phyloP scores from a whole-genome alignment of 2,329 filamentous ascomycete species.

The Elsinoe ampelina region DNA sequence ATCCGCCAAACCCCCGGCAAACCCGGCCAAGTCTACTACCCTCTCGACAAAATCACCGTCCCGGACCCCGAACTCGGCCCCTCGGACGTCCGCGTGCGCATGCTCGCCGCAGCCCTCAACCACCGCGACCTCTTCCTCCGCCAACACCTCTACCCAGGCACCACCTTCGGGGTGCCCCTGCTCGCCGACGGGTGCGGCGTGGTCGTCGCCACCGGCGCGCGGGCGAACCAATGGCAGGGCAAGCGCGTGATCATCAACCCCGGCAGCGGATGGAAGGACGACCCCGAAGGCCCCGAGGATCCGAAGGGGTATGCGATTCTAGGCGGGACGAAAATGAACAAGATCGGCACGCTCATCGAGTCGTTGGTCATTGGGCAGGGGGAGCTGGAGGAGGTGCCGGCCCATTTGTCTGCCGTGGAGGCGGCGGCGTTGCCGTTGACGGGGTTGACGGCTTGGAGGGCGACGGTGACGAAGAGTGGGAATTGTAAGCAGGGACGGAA shows the following conservation, averaged over 20 bases:
- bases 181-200: conserved; percentile 74
- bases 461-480: conserved; percentile 67
- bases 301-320: conserved; percentile 51
- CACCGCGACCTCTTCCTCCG: conserved; percentile 93
- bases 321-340: conserved; percentile 57
- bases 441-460: conserved; percentile 81
- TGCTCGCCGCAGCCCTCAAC: conserved; percentile 77
- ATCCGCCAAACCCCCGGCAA: conserved; percentile 67
- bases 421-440: conserved; percentile 78
- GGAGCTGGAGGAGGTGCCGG: conserved; percentile 68
- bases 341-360: conserved; percentile 65
- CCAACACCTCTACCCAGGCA: conserved; percentile 80
- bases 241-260: conserved; percentile 73
- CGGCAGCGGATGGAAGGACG: conserved; percentile 64
- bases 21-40: conserved; percentile 81
- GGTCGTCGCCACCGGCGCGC: conserved; percentile 56
- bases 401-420: conserved; percentile 61
- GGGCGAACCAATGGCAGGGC: conserved; percentile 46
- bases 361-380: conserved; percentile 57
- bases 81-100: conserved; percentile 61
- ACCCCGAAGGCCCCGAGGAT: conserved; percentile 64
- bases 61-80: conserved; percentile 55
- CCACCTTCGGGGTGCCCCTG: conserved; percentile 68
- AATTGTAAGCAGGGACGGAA: conserved; percentile 58
- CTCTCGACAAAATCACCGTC: conserved; percentile 45